Base-by-base conservation (phyloP, 345 rosid species). In the Conringia planisiliqua region DNA sequence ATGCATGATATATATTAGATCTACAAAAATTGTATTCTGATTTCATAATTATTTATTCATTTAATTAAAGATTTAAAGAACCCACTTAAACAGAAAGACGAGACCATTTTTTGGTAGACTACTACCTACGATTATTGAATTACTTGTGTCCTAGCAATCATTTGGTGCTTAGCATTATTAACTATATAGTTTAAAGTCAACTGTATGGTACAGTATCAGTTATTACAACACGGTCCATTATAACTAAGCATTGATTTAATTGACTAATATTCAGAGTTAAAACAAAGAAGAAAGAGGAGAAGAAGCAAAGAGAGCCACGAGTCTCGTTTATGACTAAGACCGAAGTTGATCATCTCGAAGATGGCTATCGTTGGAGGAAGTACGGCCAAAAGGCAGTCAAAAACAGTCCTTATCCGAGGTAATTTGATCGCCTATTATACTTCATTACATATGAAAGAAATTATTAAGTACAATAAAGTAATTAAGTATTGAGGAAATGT, bases 351-450 rank as follows among this genome's bases (percentile, higher is more conserved):
- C 84, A 88, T 79, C 91, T 90, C 48, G 93, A 90, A 84, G 96
- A 90, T 48, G 96, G 96, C 44, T 90, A 88, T 51, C 82, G 96
- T 63, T 90, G 96, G 96, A 85, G 96, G 80, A 90, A 90, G 73
- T 90, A 90, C 65, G 96, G 96, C 71, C 96, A 90, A 66, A 90
- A 90, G 29, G 96, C 96, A 24, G 96, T 90, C 20, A 88, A 90
- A 77, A 85, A 90, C 52, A 90, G 93, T 77, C 91, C 90, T 66
- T 86, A 82, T 77, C 91, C 93, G 36, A 88, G 93, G 93, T 89
- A 63, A 9, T 39, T 50, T 29, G 24, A 4, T 55, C 27, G 16
- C 12, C 40, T 32, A 11, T 58, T 1, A 11, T 16, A 3, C 1
- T 16, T 30, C 3, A 30, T 7, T 57, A 43, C 0, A 51, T 27